Base-by-base conservation (phyloP, 2,329 filamentous ascomycete genomes). In the Chrysosporium queenslandicum region DNA sequence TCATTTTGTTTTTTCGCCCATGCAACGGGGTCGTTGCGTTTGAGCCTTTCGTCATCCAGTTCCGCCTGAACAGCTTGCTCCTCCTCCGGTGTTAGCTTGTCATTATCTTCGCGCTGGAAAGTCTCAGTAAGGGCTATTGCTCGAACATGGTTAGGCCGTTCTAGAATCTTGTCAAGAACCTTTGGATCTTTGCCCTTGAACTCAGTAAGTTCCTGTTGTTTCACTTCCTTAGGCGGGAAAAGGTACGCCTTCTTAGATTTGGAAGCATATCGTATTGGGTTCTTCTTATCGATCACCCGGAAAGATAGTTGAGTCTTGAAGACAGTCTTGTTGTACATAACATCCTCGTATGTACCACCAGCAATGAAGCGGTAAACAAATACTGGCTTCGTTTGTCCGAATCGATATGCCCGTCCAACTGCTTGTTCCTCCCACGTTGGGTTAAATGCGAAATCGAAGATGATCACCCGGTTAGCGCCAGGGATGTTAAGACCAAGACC, bases 351-450 rank as follows among this genome's bases (percentile, higher is more conserved):
- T 0, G 88, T 92, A 1, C 88, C 89, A 1, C 82, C 86, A 9
- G 81, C 74, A 23, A 89, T 72, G 56, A 96, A 81, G 16, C 85
- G 84, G 68, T 96, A 96, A 1, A 96, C 88, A 63, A 79, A 90
- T 0, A 94, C 89, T 0, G 78, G 75, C 60, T 90, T 92, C 34
- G 70, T 73, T 66, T 96, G 90, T 0, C 89, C 88, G 30, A 96
- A 78, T 0, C 90, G 86, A 66, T 92, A 95, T 0, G 87, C 85
- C 50, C 90, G 79, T 1, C 88, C 90, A 47, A 95, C 80, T 1
- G 90, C 90, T 68, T 96, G 90, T 61, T 89, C 83, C 66, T 95
- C 90, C 63, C 83, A 76, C 4, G 82, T 77, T 0, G 90, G 90
- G 57, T 90, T 92, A 70, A 83, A 95, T 55, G 77, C 75, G 62